Evolutionary conservation across 2,329 filamentous ascomycete species (phyloP).

Genomic region (Rhynchosporium agropyri): DNA sequence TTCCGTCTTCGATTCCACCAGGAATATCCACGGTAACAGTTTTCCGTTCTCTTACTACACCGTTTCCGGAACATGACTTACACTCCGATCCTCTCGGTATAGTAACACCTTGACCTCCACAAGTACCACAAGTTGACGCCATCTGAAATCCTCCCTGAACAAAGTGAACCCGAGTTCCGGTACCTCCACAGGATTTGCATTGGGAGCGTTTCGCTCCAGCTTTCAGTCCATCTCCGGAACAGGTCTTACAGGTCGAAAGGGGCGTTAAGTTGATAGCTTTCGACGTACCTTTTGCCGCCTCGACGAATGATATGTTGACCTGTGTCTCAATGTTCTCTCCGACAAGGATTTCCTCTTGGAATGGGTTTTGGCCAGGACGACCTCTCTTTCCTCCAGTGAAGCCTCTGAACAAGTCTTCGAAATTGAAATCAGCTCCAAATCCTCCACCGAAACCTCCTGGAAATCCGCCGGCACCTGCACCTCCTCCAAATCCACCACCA

Average conservation of each 20-base stretch:
- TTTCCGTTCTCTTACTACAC: slow-evolving; percentile 80
- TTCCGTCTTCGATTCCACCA: slow-evolving; percentile 93
- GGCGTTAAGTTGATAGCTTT: slow-evolving; percentile 90
- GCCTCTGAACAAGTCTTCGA: slow-evolving; percentile 92
- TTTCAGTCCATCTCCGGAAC: slow-evolving; percentile 82
- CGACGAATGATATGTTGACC: slow-evolving; percentile 90
- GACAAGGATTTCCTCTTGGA: slow-evolving; percentile 78
- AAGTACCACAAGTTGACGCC: slow-evolving; percentile 82
- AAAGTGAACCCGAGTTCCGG: slow-evolving; percentile 83
- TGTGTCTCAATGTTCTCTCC: slow-evolving; percentile 97
- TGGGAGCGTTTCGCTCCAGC: slow-evolving; percentile 70
- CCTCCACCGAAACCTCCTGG: slow-evolving; percentile 61
- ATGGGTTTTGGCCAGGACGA: slow-evolving; percentile 63
- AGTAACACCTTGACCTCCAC: slow-evolving; percentile 75
- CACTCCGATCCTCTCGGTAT: slow-evolving; percentile 84
- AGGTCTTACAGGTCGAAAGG: slow-evolving; percentile 78
- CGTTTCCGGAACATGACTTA: slow-evolving; percentile 75
- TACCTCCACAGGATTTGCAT: slow-evolving; percentile 83
- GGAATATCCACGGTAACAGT: slow-evolving; percentile 90
- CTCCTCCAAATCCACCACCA: slow-evolving; percentile 25
- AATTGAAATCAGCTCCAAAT: slow-evolving; percentile 85
- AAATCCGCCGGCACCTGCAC: slow-evolving; percentile 58
- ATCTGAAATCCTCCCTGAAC: slow-evolving; percentile 96
- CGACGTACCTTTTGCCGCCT: slow-evolving; percentile 86
- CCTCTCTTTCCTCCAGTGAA: slow-evolving; percentile 62